A percentile compares a stretch with the other conserved stretches of the same genome.
These are phyloP conservation scores for Salpingoeca rosetta DNA, from an alignment of 78 protist species.

Conservation along the genomic window DNA sequence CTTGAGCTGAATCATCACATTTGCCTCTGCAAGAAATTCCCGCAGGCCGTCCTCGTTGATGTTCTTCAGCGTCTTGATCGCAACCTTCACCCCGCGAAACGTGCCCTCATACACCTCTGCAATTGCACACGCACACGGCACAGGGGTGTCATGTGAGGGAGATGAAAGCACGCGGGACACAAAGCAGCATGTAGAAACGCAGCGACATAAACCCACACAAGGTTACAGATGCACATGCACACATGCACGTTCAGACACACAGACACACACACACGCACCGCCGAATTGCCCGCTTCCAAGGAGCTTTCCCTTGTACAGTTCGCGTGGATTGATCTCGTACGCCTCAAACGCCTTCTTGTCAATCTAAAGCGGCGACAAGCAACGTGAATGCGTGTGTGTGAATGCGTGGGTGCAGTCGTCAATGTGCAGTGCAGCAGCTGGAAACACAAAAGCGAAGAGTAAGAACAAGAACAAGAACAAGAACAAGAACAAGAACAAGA, in stretches of 20 bases:
- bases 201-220: not conserved
- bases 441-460: not conserved
- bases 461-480: not conserved
- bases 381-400: too few relatives aligned
- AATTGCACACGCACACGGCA: too few relatives aligned
- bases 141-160: not conserved
- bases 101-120: slow-evolving; percentile 3
- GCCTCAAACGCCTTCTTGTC: not conserved
- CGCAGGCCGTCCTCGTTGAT: not conserved
- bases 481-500: not conserved
- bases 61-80: slow-evolving; percentile 12
- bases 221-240: not conserved
- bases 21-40: not conserved
- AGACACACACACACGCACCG: not conserved
- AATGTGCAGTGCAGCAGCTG: too few relatives aligned
- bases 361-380: too few relatives aligned
- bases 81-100: not conserved
- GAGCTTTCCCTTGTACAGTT: not conserved
- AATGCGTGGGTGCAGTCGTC: not conserved
- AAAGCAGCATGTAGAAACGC: not conserved
- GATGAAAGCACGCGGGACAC: not conserved
- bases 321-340: not conserved
- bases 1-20: not conserved
- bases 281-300: slow-evolving; percentile 9
- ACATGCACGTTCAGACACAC: not conserved